Conservation (phyloP, 2,329 filamentous ascomycete species). For the Pseudogymnoascus sp. region DNA sequence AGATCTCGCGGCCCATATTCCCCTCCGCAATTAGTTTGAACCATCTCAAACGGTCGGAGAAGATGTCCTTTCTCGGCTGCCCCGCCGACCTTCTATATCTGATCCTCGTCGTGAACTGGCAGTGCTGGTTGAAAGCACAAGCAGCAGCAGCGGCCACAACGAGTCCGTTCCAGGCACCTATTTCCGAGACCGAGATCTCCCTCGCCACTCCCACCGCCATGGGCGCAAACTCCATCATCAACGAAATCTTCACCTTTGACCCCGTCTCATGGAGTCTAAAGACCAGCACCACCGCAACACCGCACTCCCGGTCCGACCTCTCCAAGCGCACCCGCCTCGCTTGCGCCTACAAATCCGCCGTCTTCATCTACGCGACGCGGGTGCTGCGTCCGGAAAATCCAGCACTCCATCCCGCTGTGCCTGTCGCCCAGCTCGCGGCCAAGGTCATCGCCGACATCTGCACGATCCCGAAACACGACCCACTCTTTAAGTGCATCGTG, state of each 20-base stretch:
- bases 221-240: not conserved
- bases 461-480: not conserved
- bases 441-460: not conserved
- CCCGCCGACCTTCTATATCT: not conserved
- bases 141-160: not conserved
- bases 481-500: not conserved
- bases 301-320: not conserved
- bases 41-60: not conserved
- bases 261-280: not conserved
- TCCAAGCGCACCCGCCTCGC: not conserved
- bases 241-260: not conserved
- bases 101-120: not conserved
- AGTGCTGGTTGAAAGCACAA: not conserved
- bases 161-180: not conserved
- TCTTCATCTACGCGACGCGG: not conserved
- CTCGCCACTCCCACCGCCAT: not conserved
- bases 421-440: not conserved
- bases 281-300: not conserved
- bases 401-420: not conserved
- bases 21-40: not conserved
- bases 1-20: not conserved
- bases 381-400: not conserved
- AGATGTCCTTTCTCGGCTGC: not conserved
- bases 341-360: not conserved
- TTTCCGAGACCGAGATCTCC: not conserved